phyloP scores from a whole-genome alignment of 148 eudicot genomes.

The Dianthus caryophyllus region DNA sequence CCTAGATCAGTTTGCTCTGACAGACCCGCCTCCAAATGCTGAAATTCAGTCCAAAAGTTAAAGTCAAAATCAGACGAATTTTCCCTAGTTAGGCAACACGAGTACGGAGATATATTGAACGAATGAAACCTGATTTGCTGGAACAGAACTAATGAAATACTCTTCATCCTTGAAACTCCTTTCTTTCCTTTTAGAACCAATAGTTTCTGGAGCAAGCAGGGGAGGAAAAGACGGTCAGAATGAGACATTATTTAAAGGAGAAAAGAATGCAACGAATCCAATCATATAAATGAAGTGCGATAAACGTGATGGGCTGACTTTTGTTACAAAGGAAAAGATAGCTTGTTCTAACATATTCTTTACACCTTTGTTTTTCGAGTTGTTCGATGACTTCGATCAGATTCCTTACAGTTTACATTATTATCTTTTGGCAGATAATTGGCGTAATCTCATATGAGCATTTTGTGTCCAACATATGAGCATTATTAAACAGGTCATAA shows the following conservation, averaged over 20 bases:
- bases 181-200: conserved; percentile 83
- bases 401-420: too few relatives aligned
- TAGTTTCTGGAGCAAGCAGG: conserved; percentile 30
- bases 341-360: not conserved
- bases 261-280: not conserved
- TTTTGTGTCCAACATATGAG: not conserved
- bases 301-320: too few relatives aligned
- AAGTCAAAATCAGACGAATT: not conserved
- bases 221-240: not conserved
- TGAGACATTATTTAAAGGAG: not conserved
- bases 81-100: not conserved
- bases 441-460: too few relatives aligned
- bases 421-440: too few relatives aligned
- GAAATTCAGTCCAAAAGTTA: conserved; percentile 25
- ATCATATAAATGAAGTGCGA: too few relatives aligned
- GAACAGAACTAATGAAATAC: conserved; percentile 79
- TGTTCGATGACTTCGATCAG: too few relatives aligned
- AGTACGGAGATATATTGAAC: conserved; percentile 1
- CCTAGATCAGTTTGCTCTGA: conserved; percentile 59
- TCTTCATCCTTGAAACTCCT: conserved; percentile 79
- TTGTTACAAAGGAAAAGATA: too few relatives aligned
- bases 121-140: conserved; percentile 62
- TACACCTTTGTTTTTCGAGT: not conserved
- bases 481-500: not conserved
- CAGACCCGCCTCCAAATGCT: conserved; percentile 91